Percentiles rank a stretch among this genome's conserved stretches.
These are phyloP conservation scores for Phytophthora sansomeana DNA, from an alignment of 352 stramenopile species.

Conservation along the genomic window DNA sequence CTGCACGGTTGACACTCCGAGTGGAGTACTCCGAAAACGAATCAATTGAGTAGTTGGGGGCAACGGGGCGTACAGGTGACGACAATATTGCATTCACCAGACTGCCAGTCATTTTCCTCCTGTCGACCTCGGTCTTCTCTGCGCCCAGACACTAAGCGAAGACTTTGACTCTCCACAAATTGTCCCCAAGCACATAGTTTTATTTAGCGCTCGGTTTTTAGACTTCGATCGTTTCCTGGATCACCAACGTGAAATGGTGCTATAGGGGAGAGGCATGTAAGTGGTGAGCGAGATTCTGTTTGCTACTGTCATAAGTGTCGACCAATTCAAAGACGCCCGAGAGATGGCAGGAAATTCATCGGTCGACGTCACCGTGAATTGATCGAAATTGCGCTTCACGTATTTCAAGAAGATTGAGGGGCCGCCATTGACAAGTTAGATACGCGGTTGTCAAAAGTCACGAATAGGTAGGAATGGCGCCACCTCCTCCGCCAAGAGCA, in stretches of 20 bases:
- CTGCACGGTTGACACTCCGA: slow-evolving; percentile 37
- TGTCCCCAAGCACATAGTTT: background rate
- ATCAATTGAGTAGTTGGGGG: slow-evolving; percentile 56
- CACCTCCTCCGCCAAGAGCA: slow-evolving; percentile 21
- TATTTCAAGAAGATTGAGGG: too few relatives aligned
- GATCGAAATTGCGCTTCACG: too few relatives aligned
- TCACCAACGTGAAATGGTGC: too few relatives aligned
- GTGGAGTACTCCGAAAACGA: slow-evolving; percentile 64
- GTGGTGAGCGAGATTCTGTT: too few relatives aligned
- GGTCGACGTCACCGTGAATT: too few relatives aligned
- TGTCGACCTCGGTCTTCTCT: too few relatives aligned
- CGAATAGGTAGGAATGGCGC: slow-evolving; percentile 20
- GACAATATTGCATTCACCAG: slow-evolving; percentile 21
- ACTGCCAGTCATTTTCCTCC: slow-evolving; percentile 32
- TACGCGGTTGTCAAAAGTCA: slow-evolving; percentile 8
- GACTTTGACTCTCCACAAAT: background rate
- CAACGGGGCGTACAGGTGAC: slow-evolving; percentile 5
- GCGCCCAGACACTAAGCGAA: background rate
- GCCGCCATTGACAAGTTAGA: slow-evolving; percentile 8
- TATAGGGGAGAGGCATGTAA: too few relatives aligned
- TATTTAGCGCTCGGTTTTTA: background rate
- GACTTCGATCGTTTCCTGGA: background rate
- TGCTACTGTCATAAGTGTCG: too few relatives aligned
- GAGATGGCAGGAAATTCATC: too few relatives aligned
- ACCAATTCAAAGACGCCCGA: too few relatives aligned